These are phyloP conservation scores for Penicillium tannophilum DNA, from an alignment of 495 filamentous ascomycete genomes.

Conservation along the genomic window DNA sequence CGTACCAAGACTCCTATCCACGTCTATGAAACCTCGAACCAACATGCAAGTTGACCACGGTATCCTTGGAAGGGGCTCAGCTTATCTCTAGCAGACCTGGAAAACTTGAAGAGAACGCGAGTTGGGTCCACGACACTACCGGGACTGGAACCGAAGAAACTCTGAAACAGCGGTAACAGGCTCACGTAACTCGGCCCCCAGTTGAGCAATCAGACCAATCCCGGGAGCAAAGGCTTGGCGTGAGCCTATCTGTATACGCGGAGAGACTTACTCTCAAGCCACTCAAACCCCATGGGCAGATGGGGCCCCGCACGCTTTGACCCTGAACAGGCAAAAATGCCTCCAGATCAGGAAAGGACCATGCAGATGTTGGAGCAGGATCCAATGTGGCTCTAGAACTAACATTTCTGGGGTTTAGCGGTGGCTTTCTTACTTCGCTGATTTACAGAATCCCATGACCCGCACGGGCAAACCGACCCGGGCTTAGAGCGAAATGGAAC, in stretches of 20 bases:
- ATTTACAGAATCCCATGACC: background rate
- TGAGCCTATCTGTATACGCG: background rate
- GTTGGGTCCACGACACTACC: background rate
- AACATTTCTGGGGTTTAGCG: background rate
- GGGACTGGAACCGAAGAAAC: background rate
- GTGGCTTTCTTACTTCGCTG: background rate
- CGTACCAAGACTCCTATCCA: background rate
- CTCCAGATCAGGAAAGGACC: background rate
- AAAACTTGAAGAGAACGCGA: no score
- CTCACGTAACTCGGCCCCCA: background rate
- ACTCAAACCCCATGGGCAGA: background rate
- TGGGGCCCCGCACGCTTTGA: background rate
- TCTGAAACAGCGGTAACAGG: background rate
- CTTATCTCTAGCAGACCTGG: no score
- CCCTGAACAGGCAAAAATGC: background rate
- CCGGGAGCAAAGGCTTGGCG: background rate
- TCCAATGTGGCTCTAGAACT: background rate
- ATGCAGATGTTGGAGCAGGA: background rate
- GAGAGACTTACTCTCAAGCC: background rate
- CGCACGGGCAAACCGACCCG: background rate
- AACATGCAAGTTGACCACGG: no score
- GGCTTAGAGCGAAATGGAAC: background rate
- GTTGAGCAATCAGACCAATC: background rate
- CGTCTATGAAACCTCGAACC: no score
- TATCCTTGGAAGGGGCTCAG: no score